Evolutionary conservation across 495 filamentous ascomycete genomes (phyloP), one percentile per base, ranked within the genome.

Genomic region (Hypomontagnella monticulosa): DNA sequence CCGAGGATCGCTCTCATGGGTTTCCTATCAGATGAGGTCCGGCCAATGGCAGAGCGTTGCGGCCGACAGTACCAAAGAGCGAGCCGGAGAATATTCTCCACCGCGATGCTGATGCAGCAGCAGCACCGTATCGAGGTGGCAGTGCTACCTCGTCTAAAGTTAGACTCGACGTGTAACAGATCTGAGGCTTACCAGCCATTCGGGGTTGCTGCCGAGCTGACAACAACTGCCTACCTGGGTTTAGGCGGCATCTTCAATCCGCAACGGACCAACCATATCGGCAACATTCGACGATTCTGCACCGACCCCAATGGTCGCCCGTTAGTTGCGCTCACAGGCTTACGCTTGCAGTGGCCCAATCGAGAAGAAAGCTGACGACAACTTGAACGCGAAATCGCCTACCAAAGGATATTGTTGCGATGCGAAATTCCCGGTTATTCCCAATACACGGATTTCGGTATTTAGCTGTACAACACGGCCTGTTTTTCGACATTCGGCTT

Each of bases 181-280:
- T 60, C 46, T 49, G 36, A 61, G 51, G 64, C 63, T 57, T 3
- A 60, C 43, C 43, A 48, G 46, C 57, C 52, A 62, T 38, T 57
- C 52, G 53, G 50, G 33, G 40, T 18, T 43, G 40, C 15, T 67
- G 32, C 64, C 64, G 57, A 57, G 49, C 23, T 32, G 11, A n/a
- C 30, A 34, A 5, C 55, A 58, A 27, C 46, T 61, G 46, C 63
- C 43, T 50, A 32, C 10, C 56, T 40, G 14, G 30, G 42, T n/a
- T 50, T 50, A 42, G 50, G 49, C 16, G 20, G 43, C n/a, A 51
- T 50, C 14, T 52, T 12, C 23, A 2, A 37, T 7, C 10, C 23
- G 0, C 10, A 37, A 6, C 16, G 11, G 7, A 5, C 11, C 9
- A 6, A 40, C n/a, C 6, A 42, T 16, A 37, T 32, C 32, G 44